Conservation (phyloP, 176 grass and related monocot genomes). For the Typha latifolia region DNA sequence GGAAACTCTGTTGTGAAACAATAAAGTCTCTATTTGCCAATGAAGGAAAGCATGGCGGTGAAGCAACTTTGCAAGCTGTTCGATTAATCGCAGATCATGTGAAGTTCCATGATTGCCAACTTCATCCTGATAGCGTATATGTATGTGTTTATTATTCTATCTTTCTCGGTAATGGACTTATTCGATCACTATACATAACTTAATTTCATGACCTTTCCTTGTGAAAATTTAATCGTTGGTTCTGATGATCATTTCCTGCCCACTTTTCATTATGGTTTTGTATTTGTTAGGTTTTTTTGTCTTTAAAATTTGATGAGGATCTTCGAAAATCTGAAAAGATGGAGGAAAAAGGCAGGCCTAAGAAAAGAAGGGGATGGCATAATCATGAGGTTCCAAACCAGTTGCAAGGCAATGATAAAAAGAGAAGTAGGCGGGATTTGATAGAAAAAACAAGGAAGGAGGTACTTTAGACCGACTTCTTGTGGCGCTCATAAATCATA, state of each 20-base stretch:
- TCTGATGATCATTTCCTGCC: too few relatives aligned
- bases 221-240: background rate
- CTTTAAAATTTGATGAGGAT: conserved; percentile 93
- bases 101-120: conserved; percentile 74
- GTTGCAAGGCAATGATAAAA: conserved; percentile 43
- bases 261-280: background rate
- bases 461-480: conserved; percentile 30
- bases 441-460: conserved; percentile 73
- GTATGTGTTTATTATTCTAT: conserved; percentile 22
- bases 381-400: conserved; percentile 54
- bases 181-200: background rate
- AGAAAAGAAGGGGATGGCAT: conserved; percentile 48
- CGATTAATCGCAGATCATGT: conserved; percentile 79
- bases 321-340: conserved; percentile 44
- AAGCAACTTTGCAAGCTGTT: conserved; percentile 84
- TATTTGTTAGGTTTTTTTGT: conserved; percentile 56
- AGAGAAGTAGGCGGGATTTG: conserved; percentile 63
- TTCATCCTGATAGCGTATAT: conserved; percentile 81
- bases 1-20: conserved; percentile 73
- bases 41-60: conserved; percentile 89
- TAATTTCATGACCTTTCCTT: too few relatives aligned
- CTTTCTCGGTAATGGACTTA: background rate
- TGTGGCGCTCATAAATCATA: too few relatives aligned
- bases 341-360: conserved; percentile 46
- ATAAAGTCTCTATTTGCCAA: conserved; percentile 70